phyloP scores from a whole-genome alignment of 2,329 filamentous ascomycete species.

The Pseudogymnoascus sp. region DNA sequence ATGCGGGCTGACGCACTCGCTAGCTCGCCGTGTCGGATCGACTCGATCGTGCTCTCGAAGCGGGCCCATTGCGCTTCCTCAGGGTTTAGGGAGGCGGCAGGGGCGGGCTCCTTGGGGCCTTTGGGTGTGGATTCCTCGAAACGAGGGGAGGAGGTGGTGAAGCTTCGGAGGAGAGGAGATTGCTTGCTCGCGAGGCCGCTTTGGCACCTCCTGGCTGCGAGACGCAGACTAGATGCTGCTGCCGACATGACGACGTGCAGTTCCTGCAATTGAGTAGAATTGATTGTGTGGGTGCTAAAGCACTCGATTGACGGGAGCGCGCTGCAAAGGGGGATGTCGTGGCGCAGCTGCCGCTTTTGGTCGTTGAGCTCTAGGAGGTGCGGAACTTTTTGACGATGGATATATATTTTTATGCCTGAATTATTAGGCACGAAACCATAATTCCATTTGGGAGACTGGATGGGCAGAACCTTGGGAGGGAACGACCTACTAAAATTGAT shows the following conservation, averaged over 20 bases:
- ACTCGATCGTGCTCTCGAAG: background rate
- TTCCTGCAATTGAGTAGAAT: background rate
- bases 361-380: constrained; percentile 4
- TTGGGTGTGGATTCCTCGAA: background rate
- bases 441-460: background rate
- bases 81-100: background rate
- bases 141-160: background rate
- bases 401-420: background rate
- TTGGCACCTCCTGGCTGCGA: constrained; percentile 24
- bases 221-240: constrained; percentile 27
- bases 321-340: constrained; percentile 2
- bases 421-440: background rate
- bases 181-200: constrained; percentile 13
- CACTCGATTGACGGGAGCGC: constrained; percentile 3
- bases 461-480: background rate
- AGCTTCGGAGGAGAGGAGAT: constrained; percentile 8
- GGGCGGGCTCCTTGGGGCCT: background rate
- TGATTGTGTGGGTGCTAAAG: background rate
- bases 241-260: constrained; percentile 25
- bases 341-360: constrained; percentile 6
- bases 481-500: background rate
- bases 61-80: background rate
- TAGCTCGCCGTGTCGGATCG: constrained; percentile 1
- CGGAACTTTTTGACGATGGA: constrained; percentile 9
- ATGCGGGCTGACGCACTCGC: background rate